Evolutionary conservation across 257 asterid species (phyloP), one percentile per base, ranked within the genome.

Genomic region (Cynanchum wilfordii): DNA sequence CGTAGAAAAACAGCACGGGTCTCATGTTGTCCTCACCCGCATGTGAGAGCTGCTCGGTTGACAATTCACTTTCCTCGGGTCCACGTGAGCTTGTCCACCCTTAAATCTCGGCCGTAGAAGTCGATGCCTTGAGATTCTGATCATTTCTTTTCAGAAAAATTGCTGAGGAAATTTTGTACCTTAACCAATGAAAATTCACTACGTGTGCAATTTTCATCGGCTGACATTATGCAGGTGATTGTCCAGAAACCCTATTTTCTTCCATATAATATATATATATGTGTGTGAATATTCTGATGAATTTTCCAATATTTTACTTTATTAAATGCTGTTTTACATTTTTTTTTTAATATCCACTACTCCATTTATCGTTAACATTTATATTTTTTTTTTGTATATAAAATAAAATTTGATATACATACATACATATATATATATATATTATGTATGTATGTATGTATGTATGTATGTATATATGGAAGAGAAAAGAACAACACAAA

Each of bases 11-110:
- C 68, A 33, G 68, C 49, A 63, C 68, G 68, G 68, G 47, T 30
- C 68, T 67, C 38, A 15, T 67, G 71, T 67, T 57, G 72, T 47
- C 72, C 72, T 68, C 42, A 45, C 58, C 72, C 58, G 7, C 72
- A 68, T 68, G 55, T 24, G 56, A 67, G 8, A 16, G 4, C 11
- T 67, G 57, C 68, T 13, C 13, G 9, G 68, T 62, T 62, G 68
- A 63, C 68, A 63, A 63, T 7, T 33, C 68, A 7, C 68, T 63
- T 63, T 6, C 66, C 67, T 16, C 0, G 3, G 49, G 49, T 36
- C 27, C 68, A 17, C 49, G 49, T 63, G 25, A 33, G 68, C 22
- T 36, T 33, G 40, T 2, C 27, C 4, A 19, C 9, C 10, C 6
- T 63, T 3, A 63, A 63, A 63, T 63, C 68, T 63, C 16, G 10